These are phyloP conservation scores for Sungouiozyma ichnusensis DNA, from an alignment of 805 yeast genomes.

Conservation along the genomic window DNA sequence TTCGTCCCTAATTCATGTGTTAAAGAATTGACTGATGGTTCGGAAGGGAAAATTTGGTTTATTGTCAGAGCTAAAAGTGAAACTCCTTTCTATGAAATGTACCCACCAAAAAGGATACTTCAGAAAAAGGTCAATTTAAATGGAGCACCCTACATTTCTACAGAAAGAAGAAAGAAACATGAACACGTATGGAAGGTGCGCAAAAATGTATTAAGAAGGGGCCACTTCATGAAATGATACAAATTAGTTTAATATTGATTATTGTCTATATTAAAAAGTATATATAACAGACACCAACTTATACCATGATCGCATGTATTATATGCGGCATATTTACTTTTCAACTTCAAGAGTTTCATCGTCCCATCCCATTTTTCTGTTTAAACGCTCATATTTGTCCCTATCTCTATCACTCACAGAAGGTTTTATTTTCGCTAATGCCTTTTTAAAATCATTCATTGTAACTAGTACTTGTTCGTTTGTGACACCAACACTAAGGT, in stretches of 20 bases:
- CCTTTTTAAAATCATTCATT: conserved; percentile 53
- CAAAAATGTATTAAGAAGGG: conserved; percentile 42
- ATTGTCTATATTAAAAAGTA: conserved; percentile 1
- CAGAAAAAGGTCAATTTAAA: conserved; percentile 4
- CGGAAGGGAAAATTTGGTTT: conserved; percentile 24
- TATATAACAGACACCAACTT: background rate
- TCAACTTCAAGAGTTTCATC: conserved; percentile 27
- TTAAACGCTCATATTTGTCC: conserved; percentile 60
- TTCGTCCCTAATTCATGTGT: conserved; percentile 37
- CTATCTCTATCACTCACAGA: conserved; percentile 85
- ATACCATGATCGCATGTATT: background rate
- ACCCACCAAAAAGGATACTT: conserved; percentile 13
- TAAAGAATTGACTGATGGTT: conserved; percentile 2
- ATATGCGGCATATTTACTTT: conserved; percentile 5
- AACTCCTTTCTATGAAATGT: conserved; percentile 49
- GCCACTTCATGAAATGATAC: conserved; percentile 23
- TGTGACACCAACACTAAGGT: conserved; percentile 28
- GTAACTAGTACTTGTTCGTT: conserved; percentile 43
- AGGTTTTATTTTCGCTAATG: conserved; percentile 71
- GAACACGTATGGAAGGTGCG: conserved; percentile 52
- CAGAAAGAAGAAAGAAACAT: conserved; percentile 30
- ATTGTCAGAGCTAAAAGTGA: conserved; percentile 56
- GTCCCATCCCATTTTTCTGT: conserved; percentile 68
- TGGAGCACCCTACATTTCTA: conserved; percentile 38
- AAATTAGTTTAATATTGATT: background rate